Evolutionary conservation across 1,139 yeast species (phyloP).

Genomic region (Yamadazyma jaroonii): DNA sequence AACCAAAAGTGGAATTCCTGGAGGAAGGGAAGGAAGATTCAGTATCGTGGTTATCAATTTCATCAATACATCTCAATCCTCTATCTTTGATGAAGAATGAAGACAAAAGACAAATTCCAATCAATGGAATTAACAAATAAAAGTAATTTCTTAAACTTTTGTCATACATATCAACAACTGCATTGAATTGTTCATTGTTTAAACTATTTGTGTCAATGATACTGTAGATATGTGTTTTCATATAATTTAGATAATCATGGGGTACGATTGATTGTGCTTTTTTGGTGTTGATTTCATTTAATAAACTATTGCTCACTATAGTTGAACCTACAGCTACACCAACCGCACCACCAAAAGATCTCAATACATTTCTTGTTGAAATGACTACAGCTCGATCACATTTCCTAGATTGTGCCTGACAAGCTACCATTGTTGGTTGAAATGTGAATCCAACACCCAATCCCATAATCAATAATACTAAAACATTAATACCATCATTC

Average conservation of each 20-base stretch:
- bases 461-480: slow-evolving; percentile 45
- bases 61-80: slow-evolving; percentile 44
- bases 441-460: slow-evolving; percentile 37
- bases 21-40: too few relatives aligned
- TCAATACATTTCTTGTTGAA: slow-evolving; percentile 49
- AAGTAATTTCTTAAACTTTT: slow-evolving; percentile 36
- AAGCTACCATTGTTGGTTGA: slow-evolving; percentile 50
- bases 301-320: slow-evolving; percentile 19
- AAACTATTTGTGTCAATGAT: slow-evolving; percentile 16
- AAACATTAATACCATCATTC: slow-evolving; percentile 29
- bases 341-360: slow-evolving; percentile 55
- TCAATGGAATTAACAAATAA: slow-evolving; percentile 40
- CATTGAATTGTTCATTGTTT: slow-evolving; percentile 19
- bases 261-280: slow-evolving; percentile 12
- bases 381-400: slow-evolving; percentile 57
- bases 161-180: slow-evolving; percentile 33
- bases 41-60: slow-evolving; percentile 10
- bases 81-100: slow-evolving; percentile 37
- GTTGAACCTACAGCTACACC: slow-evolving; percentile 27
- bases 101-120: slow-evolving; percentile 36
- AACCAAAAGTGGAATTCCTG: too few relatives aligned
- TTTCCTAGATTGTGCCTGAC: slow-evolving; percentile 49
- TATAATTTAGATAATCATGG: not conserved
- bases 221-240: not conserved
- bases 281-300: slow-evolving; percentile 9